Base-by-base conservation (phyloP, 495 filamentous ascomycete genomes). In the Aspergillus mulundensis region DNA sequence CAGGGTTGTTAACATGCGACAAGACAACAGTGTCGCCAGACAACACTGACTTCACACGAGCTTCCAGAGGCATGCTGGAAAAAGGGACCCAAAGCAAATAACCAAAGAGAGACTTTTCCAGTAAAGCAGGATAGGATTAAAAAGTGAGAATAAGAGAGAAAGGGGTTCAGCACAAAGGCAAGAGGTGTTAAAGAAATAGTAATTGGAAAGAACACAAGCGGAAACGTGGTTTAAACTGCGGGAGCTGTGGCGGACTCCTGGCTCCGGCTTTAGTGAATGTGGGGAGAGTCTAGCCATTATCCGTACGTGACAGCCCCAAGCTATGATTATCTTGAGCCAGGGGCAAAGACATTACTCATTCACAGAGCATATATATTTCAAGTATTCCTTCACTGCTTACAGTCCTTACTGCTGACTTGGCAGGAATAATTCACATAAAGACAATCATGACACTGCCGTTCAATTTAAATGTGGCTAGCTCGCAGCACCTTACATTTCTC, bases 1-100 rank as follows among this genome's bases (percentile, higher is more conserved):
- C 77, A 24, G 85, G 82, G 56, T 91, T 88, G 68, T 87, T 84
- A 64, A 87, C 79, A 66, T 86, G 84, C 63, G 85, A 81, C 62
- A 97, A 77, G 56, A 97, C 77, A 23, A 97, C 71, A 12, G 90
- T 95, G 76, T 97, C 95, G 53, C 95, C 95, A 58, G 91, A 96
- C 57, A 92, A 76, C 44, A 94, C 91, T 53, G 84, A 87, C 80
- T 99, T 99, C 66, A 97, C 92, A 62, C 87, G 92, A 63, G 87
- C 94, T 76, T 82, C 78, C 52, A 78, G 63, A 67, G 72, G 66
- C 75, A 78, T 78, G 57, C 48, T 66, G 53, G 55, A 56, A 44
- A 54, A n/a, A 49, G 20, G 36, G 28, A 46, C 34, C 53, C 56
- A 61, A 65, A 57, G 46, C 38, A 54, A 56, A 58, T 58, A 44